Conservation (phyloP, 1,284 basidiomycete species). For the Cryptococcus neoformans region DNA sequence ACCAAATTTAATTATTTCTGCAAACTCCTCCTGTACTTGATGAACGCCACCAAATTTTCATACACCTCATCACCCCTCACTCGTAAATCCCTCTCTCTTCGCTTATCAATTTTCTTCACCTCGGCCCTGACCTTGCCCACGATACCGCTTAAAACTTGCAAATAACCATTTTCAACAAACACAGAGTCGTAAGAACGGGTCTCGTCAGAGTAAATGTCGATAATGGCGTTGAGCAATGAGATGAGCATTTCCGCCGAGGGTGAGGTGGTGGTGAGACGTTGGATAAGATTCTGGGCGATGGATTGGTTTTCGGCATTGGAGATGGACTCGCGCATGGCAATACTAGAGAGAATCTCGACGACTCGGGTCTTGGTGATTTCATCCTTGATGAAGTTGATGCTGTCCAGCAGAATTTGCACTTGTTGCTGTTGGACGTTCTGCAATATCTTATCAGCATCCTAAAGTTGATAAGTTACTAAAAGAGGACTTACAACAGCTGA, state of each 20-base stretch:
- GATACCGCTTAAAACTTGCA: constrained; percentile 56
- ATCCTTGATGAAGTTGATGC: constrained; percentile 59
- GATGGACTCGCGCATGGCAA: constrained; percentile 64
- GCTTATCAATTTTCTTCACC: constrained; percentile 54
- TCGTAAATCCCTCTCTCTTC: constrained; percentile 51
- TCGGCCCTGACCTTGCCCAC: constrained; percentile 61
- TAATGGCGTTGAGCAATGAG: constrained; percentile 78
- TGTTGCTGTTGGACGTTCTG: constrained; percentile 52
- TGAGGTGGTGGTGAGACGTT: constrained; percentile 47
- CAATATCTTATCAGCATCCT: constrained; percentile 35
- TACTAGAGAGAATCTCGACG: constrained; percentile 74
- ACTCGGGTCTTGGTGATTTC: constrained; percentile 65
- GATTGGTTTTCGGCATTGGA: constrained; percentile 62
- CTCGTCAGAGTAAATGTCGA: constrained; percentile 96
- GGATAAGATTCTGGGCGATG: constrained; percentile 25
- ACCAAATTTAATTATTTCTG: not conserved
- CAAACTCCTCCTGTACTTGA: constrained; percentile 64
- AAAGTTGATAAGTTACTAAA: not conserved
- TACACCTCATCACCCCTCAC: constrained; percentile 53
- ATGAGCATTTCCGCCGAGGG: constrained; percentile 64
- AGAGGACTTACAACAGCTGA: constrained; percentile 25
- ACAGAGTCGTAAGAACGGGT: constrained; percentile 68
- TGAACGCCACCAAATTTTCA: constrained; percentile 84
- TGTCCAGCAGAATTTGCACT: constrained; percentile 62
- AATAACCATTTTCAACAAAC: constrained; percentile 63